Evolutionary conservation across 495 filamentous ascomycete genomes (phyloP), one percentile per base, ranked within the genome.

Genomic region (Podospora conica): DNA sequence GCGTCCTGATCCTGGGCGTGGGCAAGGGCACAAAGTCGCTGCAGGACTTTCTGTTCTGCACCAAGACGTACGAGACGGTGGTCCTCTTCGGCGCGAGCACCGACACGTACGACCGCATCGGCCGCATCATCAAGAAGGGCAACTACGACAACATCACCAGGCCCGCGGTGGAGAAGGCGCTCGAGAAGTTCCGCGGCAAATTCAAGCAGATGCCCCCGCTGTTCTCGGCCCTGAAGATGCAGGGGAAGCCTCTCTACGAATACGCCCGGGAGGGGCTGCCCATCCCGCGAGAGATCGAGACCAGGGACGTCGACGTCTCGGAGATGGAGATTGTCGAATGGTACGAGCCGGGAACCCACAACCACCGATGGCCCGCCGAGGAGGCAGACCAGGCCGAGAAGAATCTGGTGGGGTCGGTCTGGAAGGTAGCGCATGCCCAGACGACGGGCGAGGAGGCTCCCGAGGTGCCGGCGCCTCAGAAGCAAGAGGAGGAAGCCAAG

Each of bases 221-320:
- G 23, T 88, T 91, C 75, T 96, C 91, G n/a, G 94, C 96, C 25
- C 81, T 98, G 53, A 90, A 89, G 73, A 88, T 97, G 68, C 79
- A 97, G 61, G 95, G 95, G 2, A 98, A 97, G 80, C 87, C 87
- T 28, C 81, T 96, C 28, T 99, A 98, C 71, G 93, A 99, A 80
- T 98, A 98, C 78, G 96, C 96, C 27, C 81, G 96, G 15, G 91
- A 91, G 73, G 96, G 96, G 1, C 91, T 89, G 73, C 83, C 88
- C 60, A 85, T 93, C 9, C 94, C 94, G 3, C 79, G 87, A 63
- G 90, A 96, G 76, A 95, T 99, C 60, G 82, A 92, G 75, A 82
- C 88, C 64, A 77, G 95, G 61, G 86, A 89, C 0, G 90, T 98
- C 4, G 87, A 90, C 61, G 91, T 95, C 1, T 70, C 81, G 57